These are phyloP conservation scores for Annulohypoxylon moriforme DNA, from an alignment of 495 filamentous ascomycete genomes.

Conservation along the genomic window DNA sequence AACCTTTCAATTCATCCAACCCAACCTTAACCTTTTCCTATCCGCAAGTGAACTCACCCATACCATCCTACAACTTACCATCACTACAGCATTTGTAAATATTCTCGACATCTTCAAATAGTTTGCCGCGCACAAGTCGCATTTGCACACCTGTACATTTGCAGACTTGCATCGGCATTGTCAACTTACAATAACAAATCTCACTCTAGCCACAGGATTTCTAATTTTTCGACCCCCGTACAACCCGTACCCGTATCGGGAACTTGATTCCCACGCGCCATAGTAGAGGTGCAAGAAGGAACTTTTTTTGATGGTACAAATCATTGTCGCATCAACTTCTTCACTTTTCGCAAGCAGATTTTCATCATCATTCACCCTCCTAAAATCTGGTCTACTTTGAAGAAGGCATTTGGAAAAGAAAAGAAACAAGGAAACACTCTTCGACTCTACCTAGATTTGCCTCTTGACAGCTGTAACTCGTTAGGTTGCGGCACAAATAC, in stretches of 20 bases:
- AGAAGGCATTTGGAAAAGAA: constrained; percentile 20
- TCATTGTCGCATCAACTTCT: constrained; percentile 29
- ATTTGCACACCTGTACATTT: not conserved
- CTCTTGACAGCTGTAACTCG: constrained; percentile 41
- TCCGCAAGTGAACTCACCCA: not conserved
- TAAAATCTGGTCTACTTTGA: constrained; percentile 28
- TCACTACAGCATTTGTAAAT: constrained; percentile 31
- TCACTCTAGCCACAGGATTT: constrained; percentile 10
- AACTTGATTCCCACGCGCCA: constrained; percentile 14
- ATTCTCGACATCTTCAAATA: constrained; percentile 19
- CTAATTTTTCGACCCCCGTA: constrained; percentile 2
- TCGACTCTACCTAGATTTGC: constrained; percentile 40
- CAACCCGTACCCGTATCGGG: constrained; percentile 25
- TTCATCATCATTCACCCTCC: constrained; percentile 10
- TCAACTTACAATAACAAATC: constrained; percentile 21
- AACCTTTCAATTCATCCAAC: constrained; percentile 15
- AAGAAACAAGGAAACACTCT: not conserved
- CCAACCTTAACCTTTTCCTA: not conserved
- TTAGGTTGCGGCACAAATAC: constrained; percentile 42
- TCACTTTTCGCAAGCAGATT: constrained; percentile 20
- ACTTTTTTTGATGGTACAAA: constrained; percentile 17
- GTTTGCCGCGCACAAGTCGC: constrained; percentile 14
- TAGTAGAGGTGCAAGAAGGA: constrained; percentile 36
- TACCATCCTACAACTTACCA: constrained; percentile 25
- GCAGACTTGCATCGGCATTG: not conserved